Conservation (phyloP, 2,329 filamentous ascomycete species). For the Calonectria ilicicola region DNA sequence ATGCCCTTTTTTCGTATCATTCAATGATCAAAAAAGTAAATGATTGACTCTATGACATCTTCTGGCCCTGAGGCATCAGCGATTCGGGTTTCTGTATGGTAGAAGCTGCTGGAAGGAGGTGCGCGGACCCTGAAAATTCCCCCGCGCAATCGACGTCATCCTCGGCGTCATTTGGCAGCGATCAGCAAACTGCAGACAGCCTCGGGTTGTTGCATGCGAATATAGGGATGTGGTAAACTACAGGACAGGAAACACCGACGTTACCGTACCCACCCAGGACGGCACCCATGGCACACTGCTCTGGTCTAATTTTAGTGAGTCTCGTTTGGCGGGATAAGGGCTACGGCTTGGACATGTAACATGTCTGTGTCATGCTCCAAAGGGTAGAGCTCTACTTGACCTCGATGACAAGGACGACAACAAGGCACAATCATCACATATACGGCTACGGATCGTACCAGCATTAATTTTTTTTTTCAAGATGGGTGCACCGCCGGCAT, state of each 20-base stretch:
- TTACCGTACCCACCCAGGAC: slow-evolving; percentile 12
- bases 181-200: slow-evolving; percentile 32
- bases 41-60: slow-evolving; percentile 1
- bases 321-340: not conserved
- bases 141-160: slow-evolving; percentile 33
- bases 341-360: not conserved
- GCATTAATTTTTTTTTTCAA: not conserved
- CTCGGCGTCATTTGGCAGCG: slow-evolving; percentile 12
- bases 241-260: too few relatives aligned
- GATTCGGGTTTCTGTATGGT: not conserved
- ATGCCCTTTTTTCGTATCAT: not conserved
- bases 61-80: too few relatives aligned
- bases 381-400: not conserved
- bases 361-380: not conserved
- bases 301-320: not conserved
- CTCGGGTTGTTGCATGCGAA: not conserved
- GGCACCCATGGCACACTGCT: not conserved
- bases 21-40: not conserved
- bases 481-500: not conserved
- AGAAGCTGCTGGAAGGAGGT: slow-evolving; percentile 31
- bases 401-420: not conserved
- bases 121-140: slow-evolving; percentile 34
- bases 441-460: not conserved
- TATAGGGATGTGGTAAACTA: not conserved
- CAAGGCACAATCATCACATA: not conserved